These are phyloP conservation scores for Mimosa bimucronata DNA, from an alignment of 306 rosid genomes.

Conservation along the genomic window DNA sequence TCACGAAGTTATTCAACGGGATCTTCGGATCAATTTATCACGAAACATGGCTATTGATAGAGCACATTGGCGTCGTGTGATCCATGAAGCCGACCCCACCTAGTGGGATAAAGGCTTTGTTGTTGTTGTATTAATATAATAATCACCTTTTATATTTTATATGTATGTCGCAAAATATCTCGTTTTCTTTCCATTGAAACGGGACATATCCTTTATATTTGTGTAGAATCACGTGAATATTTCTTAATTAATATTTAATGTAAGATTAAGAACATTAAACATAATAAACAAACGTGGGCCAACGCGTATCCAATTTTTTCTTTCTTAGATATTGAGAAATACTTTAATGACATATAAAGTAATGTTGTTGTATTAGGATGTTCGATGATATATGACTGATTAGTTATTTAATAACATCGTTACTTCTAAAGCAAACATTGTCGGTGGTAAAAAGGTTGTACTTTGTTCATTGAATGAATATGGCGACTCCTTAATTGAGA, in stretches of 20 bases:
- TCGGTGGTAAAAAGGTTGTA: constrained; percentile 42
- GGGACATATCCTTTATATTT: not conserved
- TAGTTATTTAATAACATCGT: not conserved
- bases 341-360: not conserved
- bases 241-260: not conserved
- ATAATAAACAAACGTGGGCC: constrained; percentile 24
- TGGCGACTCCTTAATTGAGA: constrained; percentile 10
- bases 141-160: constrained; percentile 4
- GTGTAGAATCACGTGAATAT: constrained; percentile 37
- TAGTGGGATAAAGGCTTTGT: too few relatives aligned
- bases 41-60: too few relatives aligned
- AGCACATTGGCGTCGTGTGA: too few relatives aligned
- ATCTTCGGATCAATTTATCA: too few relatives aligned
- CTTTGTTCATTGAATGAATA: constrained; percentile 28
- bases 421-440: constrained; percentile 36
- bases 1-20: too few relatives aligned
- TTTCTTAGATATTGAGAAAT: constrained; percentile 5
- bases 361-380: constrained; percentile 32
- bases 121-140: too few relatives aligned
- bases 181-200: constrained; percentile 14
- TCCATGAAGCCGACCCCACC: too few relatives aligned
- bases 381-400: constrained; percentile 15
- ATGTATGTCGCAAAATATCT: not conserved
- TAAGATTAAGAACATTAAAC: not conserved
- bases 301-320: not conserved